Base-by-base conservation (phyloP, 2,329 filamentous ascomycete genomes). In the Leptographium wingfieldii region DNA sequence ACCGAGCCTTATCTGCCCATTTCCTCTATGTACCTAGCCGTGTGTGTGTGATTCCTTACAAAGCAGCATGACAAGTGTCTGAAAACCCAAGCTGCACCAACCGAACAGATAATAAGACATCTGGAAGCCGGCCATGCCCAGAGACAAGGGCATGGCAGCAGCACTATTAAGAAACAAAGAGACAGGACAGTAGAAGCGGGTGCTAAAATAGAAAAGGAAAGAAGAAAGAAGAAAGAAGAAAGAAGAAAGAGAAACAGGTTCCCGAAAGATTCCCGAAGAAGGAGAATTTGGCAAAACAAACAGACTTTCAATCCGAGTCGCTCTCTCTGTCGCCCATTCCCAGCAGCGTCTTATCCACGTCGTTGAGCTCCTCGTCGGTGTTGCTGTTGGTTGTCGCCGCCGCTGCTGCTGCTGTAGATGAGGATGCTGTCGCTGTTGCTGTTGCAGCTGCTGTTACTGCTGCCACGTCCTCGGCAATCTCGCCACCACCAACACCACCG, bases 311-410 rank as follows among this genome's bases (percentile, higher is more conserved):
- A 46, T 72, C 70, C 46, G 70, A 71, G 52, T 72, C 71, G 10
- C 69, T 68, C 49, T 70, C 68, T 19, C 66, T 69, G 29, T 65
- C 66, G 46, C 69, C 69, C 65, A 71, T 66, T 12, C 70, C 70
- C 7, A 73, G 62, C 57, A 72, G 62, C 19, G 70, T 70, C 66
- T 70, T 71, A 51, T 72, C 71, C 46, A 70, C 66, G 22, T 74
- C 73, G 63, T 76, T 70, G 43, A 73, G 69, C 40, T 75, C 74
- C 61, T 80, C 77, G 43, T 79, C 76, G 53, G 51, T 27, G 10
- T 35, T 22, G 43, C 27, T 54, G 25, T 35, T 46, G 22, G 22
- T 22, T 22, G 22, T 22, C 22, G 76, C 68, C 43, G 79, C 14
- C 40, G 40, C 7, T 19, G 40, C 40, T 19, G 40, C 40, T 14